Base-by-base conservation (phyloP, 2,329 filamentous ascomycete species). In the Venturiaceae sp. region DNA sequence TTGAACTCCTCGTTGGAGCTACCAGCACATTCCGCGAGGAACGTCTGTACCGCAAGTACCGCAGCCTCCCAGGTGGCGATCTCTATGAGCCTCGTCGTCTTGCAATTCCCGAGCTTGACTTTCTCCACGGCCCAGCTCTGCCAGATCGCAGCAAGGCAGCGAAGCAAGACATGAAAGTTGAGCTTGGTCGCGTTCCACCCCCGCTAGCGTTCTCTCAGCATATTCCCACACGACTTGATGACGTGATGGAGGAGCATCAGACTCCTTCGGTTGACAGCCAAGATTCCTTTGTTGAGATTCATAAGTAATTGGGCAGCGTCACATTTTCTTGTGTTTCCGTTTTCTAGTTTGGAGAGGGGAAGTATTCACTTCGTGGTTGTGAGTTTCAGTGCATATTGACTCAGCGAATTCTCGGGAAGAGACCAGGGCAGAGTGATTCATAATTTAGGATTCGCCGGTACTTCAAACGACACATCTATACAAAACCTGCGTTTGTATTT, bases 11-110 rank as follows among this genome's bases (percentile, higher is more conserved):
- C 21, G 46, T 58, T 33, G 44, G 30, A 14, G 57, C 47, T 23
- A 50, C 57, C 16, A 54, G 46, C 47, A 54, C 50, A 7, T 37
- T 58, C 34, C 57, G 57, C n/a, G 57, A 58, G 23, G 57, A 58
- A 33, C 44, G 57, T 23, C 57, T 58, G 14, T 58, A 54, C 36
- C 57, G 57, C 6, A 58, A 58, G 23, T 58, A 50, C 33, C 46
- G 57, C 23, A 54, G 26, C 21, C 23, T 39, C 7, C 32, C 39
- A 23, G 37, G 37, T 39, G 57, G 57, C 14, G 57, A 58, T 32
- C 36, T 58, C 1, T 23, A 36, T 26, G 30, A 41, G 19, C 28
- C 33, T 16, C 28, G 46, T 14, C 21, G 36, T n/a, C 21, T 55
- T 14, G 46, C 57, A 23, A 23, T 54, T 28, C 57, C 57, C n/a